phyloP scores from a whole-genome alignment of 176 grass and related monocot genomes.

The Miscanthus lutarioriparius region DNA sequence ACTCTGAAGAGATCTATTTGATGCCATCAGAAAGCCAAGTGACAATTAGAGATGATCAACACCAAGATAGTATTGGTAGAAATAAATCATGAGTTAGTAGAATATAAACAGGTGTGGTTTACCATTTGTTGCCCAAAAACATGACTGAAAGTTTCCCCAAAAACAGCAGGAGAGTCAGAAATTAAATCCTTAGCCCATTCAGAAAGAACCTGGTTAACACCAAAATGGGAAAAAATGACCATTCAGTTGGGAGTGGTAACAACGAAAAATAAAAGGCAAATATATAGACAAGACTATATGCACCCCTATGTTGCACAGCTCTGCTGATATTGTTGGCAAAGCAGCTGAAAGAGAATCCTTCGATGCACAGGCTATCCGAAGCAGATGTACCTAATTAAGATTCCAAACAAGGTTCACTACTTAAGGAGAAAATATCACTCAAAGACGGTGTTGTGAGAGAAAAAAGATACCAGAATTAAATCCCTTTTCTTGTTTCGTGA shows the following conservation, averaged over 20 bases:
- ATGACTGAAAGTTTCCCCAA: constrained; percentile 67
- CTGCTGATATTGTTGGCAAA: constrained; percentile 78
- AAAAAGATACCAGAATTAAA: constrained; percentile 70
- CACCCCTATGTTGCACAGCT: constrained; percentile 91
- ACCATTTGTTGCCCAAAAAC: constrained; percentile 68
- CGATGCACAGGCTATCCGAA: constrained; percentile 73
- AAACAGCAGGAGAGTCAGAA: constrained; percentile 58
- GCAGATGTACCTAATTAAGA: constrained; percentile 76
- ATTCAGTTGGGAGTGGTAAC: constrained; percentile 27
- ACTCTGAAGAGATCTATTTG: constrained; percentile 72
- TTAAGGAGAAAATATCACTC: constrained; percentile 29
- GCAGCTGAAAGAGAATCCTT: constrained; percentile 67
- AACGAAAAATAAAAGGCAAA: constrained; percentile 25
- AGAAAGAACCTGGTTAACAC: constrained; percentile 70
- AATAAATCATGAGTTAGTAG: constrained; percentile 22
- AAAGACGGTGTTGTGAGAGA: not conserved
- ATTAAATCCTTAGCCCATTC: constrained; percentile 92
- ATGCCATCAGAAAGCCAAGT: constrained; percentile 34
- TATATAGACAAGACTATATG: constrained; percentile 3
- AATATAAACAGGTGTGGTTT: constrained; percentile 31
- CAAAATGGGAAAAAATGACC: not conserved
- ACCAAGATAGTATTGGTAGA: not conserved
- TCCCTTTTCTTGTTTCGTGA: constrained; percentile 73
- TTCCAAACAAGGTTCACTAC: constrained; percentile 33
- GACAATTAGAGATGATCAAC: constrained; percentile 18